Percentiles rank a stretch among this genome's conserved stretches.
These are phyloP conservation scores for Sedum album DNA, from an alignment of 164 flowering plant genomes.

Conservation along the genomic window DNA sequence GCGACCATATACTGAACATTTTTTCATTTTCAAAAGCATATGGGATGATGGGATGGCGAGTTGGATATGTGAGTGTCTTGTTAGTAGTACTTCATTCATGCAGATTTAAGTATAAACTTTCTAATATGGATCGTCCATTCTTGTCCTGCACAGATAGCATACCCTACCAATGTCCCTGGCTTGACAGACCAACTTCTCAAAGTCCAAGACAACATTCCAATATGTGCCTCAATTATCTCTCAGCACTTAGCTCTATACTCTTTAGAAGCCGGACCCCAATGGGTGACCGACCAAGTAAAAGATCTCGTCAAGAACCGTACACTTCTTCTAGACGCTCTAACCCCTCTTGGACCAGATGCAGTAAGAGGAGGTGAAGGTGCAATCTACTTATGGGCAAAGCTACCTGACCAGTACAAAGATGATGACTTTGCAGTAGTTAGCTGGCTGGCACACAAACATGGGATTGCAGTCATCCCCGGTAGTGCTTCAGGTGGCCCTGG, in stretches of 20 bases:
- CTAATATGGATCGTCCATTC: too few relatives aligned
- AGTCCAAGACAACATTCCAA: slow-evolving; percentile 70
- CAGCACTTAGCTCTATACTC: slow-evolving; percentile 53
- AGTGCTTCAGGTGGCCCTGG: slow-evolving; percentile 61
- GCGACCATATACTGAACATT: slow-evolving; percentile 72
- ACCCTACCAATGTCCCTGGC: slow-evolving; percentile 48
- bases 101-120: too few relatives aligned
- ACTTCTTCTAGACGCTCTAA: slow-evolving; percentile 46
- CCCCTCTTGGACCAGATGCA: slow-evolving; percentile 54
- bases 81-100: background rate
- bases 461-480: slow-evolving; percentile 56
- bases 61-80: slow-evolving; percentile 85
- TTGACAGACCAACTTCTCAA: slow-evolving; percentile 51
- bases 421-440: slow-evolving; percentile 57
- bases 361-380: slow-evolving; percentile 83
- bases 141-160: slow-evolving; percentile 52
- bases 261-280: slow-evolving; percentile 49
- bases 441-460: slow-evolving; percentile 54
- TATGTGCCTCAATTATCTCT: slow-evolving; percentile 62
- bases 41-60: slow-evolving; percentile 99
- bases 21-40: slow-evolving; percentile 98
- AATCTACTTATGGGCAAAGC: slow-evolving; percentile 67
- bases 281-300: slow-evolving; percentile 54
- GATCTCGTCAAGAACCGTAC: slow-evolving; percentile 45
- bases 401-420: slow-evolving; percentile 33